phyloP scores from a whole-genome alignment of 2,329 filamentous ascomycete genomes.

The Microsporum audouinii region DNA sequence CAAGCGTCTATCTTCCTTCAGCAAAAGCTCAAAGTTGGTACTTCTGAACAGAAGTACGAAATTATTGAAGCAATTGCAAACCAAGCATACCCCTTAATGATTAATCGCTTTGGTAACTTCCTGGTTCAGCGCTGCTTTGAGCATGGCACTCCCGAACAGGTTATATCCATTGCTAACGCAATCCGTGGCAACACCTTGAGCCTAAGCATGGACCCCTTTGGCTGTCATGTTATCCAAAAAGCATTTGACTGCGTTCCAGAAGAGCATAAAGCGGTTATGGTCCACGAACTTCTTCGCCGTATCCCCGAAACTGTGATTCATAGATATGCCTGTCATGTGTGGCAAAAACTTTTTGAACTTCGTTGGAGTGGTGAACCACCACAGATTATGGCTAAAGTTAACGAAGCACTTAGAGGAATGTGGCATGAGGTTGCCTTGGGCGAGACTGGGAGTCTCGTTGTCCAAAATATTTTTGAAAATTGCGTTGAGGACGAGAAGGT shows the following conservation, averaged over 20 bases:
- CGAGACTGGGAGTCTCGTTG: slow-evolving; percentile 93
- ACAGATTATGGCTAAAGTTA: slow-evolving; percentile 97
- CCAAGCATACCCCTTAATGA: slow-evolving; percentile 90
- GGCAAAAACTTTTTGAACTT: slow-evolving; percentile 98
- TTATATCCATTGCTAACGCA: slow-evolving; percentile 85
- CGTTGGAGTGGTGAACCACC: slow-evolving; percentile 90
- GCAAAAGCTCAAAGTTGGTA: slow-evolving; percentile 96
- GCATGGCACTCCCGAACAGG: slow-evolving; percentile 87
- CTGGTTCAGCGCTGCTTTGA: slow-evolving; percentile 98
- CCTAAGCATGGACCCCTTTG: slow-evolving; percentile 96
- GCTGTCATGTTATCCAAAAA: slow-evolving; percentile 96
- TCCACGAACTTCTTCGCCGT: slow-evolving; percentile 86
- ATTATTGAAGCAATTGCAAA: slow-evolving; percentile 94
- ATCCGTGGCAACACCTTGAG: slow-evolving; percentile 90
- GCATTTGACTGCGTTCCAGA: slow-evolving; percentile 96
- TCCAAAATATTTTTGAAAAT: slow-evolving; percentile 99
- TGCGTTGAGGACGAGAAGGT: slow-evolving; percentile 98
- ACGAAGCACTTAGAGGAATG: slow-evolving; percentile 88
- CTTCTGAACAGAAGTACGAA: slow-evolving; percentile 87
- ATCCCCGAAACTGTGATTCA: slow-evolving; percentile 98
- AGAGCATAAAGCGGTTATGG: slow-evolving; percentile 96
- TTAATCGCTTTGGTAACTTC: slow-evolving; percentile 98
- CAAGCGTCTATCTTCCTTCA: slow-evolving; percentile 98
- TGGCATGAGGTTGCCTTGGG: slow-evolving; percentile 97
- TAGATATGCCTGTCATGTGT: slow-evolving; percentile 96